These are phyloP conservation scores for Euphrasia confusa DNA, from an alignment of 257 asterid genomes.

Conservation along the genomic window DNA sequence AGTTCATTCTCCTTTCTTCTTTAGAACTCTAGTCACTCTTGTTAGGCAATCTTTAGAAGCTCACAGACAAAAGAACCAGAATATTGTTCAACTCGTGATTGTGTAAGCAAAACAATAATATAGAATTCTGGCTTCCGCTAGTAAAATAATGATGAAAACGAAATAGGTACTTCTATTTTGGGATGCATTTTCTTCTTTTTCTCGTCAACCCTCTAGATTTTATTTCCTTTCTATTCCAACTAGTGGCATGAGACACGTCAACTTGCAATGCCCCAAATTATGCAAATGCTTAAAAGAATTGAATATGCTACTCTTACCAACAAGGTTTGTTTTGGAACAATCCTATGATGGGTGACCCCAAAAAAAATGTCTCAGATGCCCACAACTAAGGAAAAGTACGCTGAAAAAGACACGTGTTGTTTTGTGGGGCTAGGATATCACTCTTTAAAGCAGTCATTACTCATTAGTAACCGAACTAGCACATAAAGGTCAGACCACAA, in stretches of 20 bases:
- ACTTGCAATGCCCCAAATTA: no score
- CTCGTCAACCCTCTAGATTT: background rate
- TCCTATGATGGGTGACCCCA: background rate
- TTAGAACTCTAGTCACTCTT: background rate
- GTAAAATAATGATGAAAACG: background rate
- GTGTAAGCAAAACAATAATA: background rate
- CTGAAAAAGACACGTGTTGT: no score
- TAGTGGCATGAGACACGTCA: background rate
- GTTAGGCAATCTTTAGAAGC: constrained; percentile 6
- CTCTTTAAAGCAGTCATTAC: no score
- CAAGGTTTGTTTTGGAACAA: background rate
- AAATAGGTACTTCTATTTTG: background rate
- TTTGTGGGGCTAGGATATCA: no score
- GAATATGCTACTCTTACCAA: background rate
- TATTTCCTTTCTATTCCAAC: no score
- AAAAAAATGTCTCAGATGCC: no score
- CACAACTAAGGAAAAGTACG: no score
- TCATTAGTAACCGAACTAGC: no score
- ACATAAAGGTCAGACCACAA: no score
- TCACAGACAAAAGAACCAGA: background rate
- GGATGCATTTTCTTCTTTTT: background rate
- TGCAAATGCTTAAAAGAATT: no score
- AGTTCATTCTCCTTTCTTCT: background rate
- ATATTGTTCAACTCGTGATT: background rate
- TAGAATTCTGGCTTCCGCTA: background rate